phyloP scores from a whole-genome alignment of 129 eudicot species.

The Ambrosia trifida region DNA sequence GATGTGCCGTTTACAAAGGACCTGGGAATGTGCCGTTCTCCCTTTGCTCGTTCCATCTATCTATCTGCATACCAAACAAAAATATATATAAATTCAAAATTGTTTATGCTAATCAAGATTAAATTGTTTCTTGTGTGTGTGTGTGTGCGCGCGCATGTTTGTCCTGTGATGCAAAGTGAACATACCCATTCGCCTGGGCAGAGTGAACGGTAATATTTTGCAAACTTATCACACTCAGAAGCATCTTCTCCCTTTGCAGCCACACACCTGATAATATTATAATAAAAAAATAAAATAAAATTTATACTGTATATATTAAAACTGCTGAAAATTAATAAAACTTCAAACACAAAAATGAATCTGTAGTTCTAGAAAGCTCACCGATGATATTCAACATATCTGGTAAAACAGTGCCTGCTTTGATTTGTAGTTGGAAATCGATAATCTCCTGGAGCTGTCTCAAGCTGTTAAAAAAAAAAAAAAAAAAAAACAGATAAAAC shows the following conservation, averaged over 20 bases:
- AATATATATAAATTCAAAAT: background rate
- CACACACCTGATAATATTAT: conserved; percentile 49
- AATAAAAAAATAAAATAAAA: background rate
- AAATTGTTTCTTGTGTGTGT: background rate
- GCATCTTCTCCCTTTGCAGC: conserved; percentile 97
- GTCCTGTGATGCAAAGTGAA: background rate
- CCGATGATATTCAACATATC: conserved; percentile 93
- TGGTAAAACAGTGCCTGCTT: conserved; percentile 92
- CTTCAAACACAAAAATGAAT: background rate
- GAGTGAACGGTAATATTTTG: conserved; percentile 91
- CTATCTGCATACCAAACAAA: conserved; percentile 51
- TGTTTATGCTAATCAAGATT: background rate
- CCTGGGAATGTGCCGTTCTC: conserved; percentile 93
- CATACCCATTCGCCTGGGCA: conserved; percentile 99
- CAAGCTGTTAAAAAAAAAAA: conserved; percentile 50
- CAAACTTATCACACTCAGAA: conserved; percentile 92
- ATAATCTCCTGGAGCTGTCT: conserved; percentile 96
- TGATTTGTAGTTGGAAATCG: conserved; percentile 97
- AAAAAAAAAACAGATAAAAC: background rate
- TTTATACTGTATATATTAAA: too few relatives aligned
- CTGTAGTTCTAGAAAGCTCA: conserved; percentile 4
- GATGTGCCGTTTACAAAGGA: conserved; percentile 50
- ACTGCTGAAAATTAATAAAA: background rate
- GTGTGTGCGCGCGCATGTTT: background rate
- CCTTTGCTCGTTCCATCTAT: conserved; percentile 86